These are phyloP conservation scores for Penicillium sp. DNA, from an alignment of 2,329 filamentous ascomycete genomes.

Conservation along the genomic window DNA sequence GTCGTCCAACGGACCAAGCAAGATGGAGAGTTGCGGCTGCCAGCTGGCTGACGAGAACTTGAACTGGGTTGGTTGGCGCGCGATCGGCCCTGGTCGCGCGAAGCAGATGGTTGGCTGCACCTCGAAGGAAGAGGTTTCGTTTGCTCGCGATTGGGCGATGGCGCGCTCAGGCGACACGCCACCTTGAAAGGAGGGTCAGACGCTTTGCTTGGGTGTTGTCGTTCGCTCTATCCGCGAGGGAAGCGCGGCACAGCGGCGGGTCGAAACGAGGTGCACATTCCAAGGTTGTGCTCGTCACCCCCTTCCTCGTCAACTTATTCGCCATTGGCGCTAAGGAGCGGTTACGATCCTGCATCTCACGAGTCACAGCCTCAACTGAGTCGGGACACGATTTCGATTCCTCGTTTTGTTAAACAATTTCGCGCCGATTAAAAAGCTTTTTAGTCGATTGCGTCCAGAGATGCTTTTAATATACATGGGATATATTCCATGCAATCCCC, in stretches of 20 bases:
- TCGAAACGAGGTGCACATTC: slow-evolving; percentile 14
- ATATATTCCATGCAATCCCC: too few relatives aligned
- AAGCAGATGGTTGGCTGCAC: slow-evolving; percentile 28
- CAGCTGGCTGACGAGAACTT: slow-evolving; percentile 30
- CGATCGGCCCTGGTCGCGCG: slow-evolving; percentile 44
- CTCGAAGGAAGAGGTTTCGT: slow-evolving; percentile 3
- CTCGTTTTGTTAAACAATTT: background rate
- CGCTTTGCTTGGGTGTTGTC: slow-evolving; percentile 18
- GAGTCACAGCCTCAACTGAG: background rate
- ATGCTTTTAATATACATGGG: too few relatives aligned
- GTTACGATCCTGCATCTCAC: slow-evolving; percentile 17
- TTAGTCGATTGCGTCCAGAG: too few relatives aligned
- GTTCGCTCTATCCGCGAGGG: slow-evolving; percentile 26
- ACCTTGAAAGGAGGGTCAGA: slow-evolving; percentile 24
- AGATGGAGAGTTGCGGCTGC: slow-evolving; percentile 29
- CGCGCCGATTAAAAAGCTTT: too few relatives aligned
- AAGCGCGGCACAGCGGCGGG: slow-evolving; percentile 31
- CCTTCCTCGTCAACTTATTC: slow-evolving; percentile 28
- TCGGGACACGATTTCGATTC: background rate
- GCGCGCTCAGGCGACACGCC: slow-evolving; percentile 39
- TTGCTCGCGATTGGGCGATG: slow-evolving; percentile 20
- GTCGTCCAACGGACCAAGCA: slow-evolving; percentile 18
- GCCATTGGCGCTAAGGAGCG: slow-evolving; percentile 34
- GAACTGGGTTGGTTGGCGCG: slow-evolving; percentile 39
- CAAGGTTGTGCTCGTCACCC: background rate